A percentile compares a stretch with the other conserved stretches of the same genome.
phyloP scores from a whole-genome alignment of 2,329 filamentous ascomycete genomes.

The Neonectria sp. region DNA sequence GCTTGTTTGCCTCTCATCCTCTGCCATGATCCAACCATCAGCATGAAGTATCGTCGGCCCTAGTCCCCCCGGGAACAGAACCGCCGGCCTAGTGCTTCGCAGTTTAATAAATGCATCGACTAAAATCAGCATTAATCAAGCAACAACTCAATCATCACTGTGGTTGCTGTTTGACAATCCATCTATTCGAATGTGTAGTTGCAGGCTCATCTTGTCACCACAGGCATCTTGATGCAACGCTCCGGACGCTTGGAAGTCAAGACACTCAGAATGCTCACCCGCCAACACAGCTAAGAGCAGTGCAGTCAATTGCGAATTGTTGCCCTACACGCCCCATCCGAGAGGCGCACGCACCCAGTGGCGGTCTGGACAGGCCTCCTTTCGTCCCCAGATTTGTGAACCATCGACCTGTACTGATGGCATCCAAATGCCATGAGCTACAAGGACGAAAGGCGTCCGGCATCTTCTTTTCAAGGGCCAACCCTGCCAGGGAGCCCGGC shows the following conservation, averaged over 20 bases:
- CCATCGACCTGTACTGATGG: slow-evolving; percentile 14
- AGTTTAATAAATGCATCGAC: slow-evolving; percentile 12
- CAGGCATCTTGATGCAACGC: not conserved
- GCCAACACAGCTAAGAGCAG: not conserved
- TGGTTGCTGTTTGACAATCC: not conserved
- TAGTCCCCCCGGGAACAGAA: slow-evolving; percentile 12
- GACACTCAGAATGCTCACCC: not conserved
- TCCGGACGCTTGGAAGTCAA: not conserved
- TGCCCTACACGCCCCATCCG: not conserved
- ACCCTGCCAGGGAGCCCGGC: slow-evolving; percentile 36
- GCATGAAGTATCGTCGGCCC: slow-evolving; percentile 4
- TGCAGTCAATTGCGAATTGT: not conserved
- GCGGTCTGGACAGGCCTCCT: not conserved
- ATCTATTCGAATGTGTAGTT: not conserved
- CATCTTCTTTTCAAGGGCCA: slow-evolving; percentile 33
- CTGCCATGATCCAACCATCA: not conserved
- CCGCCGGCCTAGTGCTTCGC: slow-evolving; percentile 21
- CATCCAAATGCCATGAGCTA: slow-evolving; percentile 5
- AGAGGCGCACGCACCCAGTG: not conserved
- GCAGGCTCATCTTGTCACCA: not conserved
- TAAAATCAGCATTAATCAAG: slow-evolving; percentile 1
- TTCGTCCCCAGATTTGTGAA: not conserved
- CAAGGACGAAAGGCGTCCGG: slow-evolving; percentile 22
- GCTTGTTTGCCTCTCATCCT: slow-evolving; percentile 26
- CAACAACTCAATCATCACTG: not conserved